Conservation (phyloP, 768 basidiomycete species). For the Leccinum boreale region DNA sequence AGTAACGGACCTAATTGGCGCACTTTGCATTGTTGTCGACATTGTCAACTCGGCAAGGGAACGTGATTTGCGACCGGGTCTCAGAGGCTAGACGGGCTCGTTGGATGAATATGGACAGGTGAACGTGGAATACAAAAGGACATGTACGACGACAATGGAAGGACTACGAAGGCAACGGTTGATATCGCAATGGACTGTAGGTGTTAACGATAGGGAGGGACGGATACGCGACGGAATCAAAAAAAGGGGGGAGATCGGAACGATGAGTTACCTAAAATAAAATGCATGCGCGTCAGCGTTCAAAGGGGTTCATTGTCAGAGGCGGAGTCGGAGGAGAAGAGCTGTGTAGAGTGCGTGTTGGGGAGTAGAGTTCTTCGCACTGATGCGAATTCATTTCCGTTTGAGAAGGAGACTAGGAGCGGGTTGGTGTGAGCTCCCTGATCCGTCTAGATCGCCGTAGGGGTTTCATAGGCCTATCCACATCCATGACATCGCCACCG, state of each 20-base stretch:
- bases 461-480: constrained; percentile 37
- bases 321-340: constrained; percentile 15
- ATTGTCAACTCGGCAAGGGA: constrained; percentile 27
- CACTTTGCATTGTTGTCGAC: constrained; percentile 32
- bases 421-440: constrained; percentile 23
- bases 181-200: constrained; percentile 16
- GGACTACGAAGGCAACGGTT: constrained; percentile 23
- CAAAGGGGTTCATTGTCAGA: constrained; percentile 25
- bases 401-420: constrained; percentile 24
- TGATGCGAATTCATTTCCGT: constrained; percentile 35
- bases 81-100: constrained; percentile 22
- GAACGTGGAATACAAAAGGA: constrained; percentile 24
- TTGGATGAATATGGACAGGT: constrained; percentile 22
- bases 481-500: constrained; percentile 26
- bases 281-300: constrained; percentile 15
- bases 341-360: constrained; percentile 20
- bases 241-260: constrained; percentile 15
- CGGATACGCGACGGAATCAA: constrained; percentile 16
- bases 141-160: constrained; percentile 27
- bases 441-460: constrained; percentile 32
- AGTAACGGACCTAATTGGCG: constrained; percentile 31
- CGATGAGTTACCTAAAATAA: constrained; percentile 27
- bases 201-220: constrained; percentile 11
- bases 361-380: constrained; percentile 14
- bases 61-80: constrained; percentile 27